Conservation (phyloP, 2,329 filamentous ascomycete genomes). For the Fusarium mundagurra region DNA sequence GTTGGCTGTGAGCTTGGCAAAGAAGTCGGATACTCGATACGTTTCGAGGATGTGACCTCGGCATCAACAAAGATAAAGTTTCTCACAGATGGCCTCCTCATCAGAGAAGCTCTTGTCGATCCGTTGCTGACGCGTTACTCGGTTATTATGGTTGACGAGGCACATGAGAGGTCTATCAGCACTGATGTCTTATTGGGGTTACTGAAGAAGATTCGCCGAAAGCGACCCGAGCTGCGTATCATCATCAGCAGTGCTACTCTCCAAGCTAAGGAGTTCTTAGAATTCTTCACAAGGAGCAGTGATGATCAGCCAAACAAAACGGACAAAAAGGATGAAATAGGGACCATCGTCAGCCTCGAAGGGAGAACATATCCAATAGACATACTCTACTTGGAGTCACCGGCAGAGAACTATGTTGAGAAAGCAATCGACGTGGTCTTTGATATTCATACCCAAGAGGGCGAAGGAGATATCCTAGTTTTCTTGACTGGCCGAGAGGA, state of each 20-base stretch:
- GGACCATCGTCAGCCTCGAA: conserved; percentile 80
- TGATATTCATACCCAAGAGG: conserved; percentile 85
- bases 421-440: conserved; percentile 84
- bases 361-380: conserved; percentile 91
- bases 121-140: conserved; percentile 91
- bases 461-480: conserved; percentile 85
- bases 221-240: conserved; percentile 82
- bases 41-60: conserved; percentile 91
- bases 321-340: conserved; percentile 45
- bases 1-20: conserved; percentile 86
- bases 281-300: conserved; percentile 71
- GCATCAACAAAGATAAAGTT: conserved; percentile 91
- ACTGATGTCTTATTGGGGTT: conserved; percentile 91
- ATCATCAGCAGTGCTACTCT: conserved; percentile 94
- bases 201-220: conserved; percentile 87
- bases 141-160: conserved; percentile 97
- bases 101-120: conserved; percentile 92
- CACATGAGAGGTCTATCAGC: conserved; percentile 91
- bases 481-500: conserved; percentile 95
- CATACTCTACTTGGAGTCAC: conserved; percentile 79
- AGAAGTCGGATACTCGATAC: conserved; percentile 92
- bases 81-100: conserved; percentile 89
- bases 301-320: conserved; percentile 48
- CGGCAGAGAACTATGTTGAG: conserved; percentile 88
- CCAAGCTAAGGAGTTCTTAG: conserved; percentile 85